These are phyloP conservation scores for Penicillium bovifimosum DNA, from an alignment of 495 filamentous ascomycete species.

Conservation along the genomic window DNA sequence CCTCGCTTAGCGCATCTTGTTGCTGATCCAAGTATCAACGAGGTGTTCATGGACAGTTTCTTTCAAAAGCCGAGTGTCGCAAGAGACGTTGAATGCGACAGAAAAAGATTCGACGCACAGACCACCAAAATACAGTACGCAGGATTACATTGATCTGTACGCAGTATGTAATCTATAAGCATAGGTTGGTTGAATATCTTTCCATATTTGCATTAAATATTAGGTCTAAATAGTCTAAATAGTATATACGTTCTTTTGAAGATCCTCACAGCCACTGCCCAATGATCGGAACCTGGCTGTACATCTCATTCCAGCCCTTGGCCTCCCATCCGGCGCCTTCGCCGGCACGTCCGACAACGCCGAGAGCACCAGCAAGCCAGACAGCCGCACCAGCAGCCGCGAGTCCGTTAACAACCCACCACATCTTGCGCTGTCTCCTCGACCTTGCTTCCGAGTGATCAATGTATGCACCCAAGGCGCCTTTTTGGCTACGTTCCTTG, in stretches of 20 bases:
- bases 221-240: conserved; percentile 2
- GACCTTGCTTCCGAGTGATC: conserved; percentile 35
- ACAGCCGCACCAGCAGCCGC: conserved; percentile 51
- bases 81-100: conserved; percentile 5
- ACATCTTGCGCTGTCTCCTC: conserved; percentile 50
- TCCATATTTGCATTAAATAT: conserved; percentile 8
- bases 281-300: conserved; percentile 48
- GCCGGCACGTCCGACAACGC: conserved; percentile 70
- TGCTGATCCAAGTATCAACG: neutral
- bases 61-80: neutral
- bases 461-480: conserved; percentile 33
- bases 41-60: conserved; percentile 11
- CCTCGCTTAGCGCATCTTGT: conserved; percentile 12
- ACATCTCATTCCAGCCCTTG: conserved; percentile 68
- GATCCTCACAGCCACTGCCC: conserved; percentile 42
- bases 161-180: neutral
- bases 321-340: conserved; percentile 69
- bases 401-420: conserved; percentile 63
- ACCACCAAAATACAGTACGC: conserved; percentile 5
- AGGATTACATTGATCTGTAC: neutral
- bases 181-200: neutral
- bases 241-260: conserved; percentile 6
- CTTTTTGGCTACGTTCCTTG: conserved; percentile 29
- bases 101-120: conserved; percentile 23
- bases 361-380: conserved; percentile 79